Percentiles rank a stretch among this genome's conserved stretches.
Conservation (phyloP, 805 yeast species). For the Monosporozyma aquatica region DNA sequence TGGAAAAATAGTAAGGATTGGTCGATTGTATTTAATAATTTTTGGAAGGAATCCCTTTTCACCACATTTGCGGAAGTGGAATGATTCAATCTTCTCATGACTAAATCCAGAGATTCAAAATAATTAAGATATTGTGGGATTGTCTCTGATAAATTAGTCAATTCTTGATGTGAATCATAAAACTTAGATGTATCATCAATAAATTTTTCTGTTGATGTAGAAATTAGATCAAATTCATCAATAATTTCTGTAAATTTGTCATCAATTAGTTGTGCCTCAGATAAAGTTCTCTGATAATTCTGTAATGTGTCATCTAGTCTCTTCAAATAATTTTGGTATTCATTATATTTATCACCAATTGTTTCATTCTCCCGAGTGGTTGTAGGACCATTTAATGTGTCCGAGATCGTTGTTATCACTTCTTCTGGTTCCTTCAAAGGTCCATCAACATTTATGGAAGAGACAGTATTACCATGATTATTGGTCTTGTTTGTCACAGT, state of each 20-base stretch:
- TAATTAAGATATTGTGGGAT: constrained; percentile 51
- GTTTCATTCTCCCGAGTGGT: background rate
- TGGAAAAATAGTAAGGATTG: constrained; percentile 53
- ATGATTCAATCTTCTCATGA: constrained; percentile 58
- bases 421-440: background rate
- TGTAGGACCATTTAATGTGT: background rate
- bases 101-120: constrained; percentile 63
- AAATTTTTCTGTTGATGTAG: constrained; percentile 31
- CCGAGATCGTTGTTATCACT: too few relatives aligned
- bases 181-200: constrained; percentile 39
- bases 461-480: background rate
- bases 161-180: constrained; percentile 36
- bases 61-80: constrained; percentile 60
- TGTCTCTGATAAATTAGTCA: constrained; percentile 44
- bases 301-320: constrained; percentile 28
- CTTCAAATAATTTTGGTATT: constrained; percentile 14
- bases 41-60: constrained; percentile 44
- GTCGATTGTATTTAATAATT: constrained; percentile 52
- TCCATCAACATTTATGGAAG: background rate
- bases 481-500: background rate
- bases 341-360: constrained; percentile 9
- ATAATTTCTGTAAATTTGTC: constrained; percentile 26
- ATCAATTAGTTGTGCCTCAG: constrained; percentile 30
- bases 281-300: constrained; percentile 35
- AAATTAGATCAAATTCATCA: constrained; percentile 27